Base-by-base conservation (phyloP, 495 filamentous ascomycete species). In the Xylaria palmicola region DNA sequence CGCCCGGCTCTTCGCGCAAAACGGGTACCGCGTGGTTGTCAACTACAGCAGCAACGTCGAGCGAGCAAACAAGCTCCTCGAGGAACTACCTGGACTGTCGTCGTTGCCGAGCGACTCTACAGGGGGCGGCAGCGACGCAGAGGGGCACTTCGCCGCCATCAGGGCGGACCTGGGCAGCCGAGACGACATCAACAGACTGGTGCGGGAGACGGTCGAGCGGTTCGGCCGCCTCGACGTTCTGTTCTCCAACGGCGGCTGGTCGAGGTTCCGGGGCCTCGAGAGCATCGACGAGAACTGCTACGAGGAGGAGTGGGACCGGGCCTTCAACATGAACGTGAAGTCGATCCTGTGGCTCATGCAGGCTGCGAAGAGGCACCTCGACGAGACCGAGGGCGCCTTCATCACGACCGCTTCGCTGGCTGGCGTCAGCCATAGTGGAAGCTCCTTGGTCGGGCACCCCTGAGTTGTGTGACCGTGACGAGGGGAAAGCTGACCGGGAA, bases 251-350 rank as follows among this genome's bases (percentile, higher is more conserved):
- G 79, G 76, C 8, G 83, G 83, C 41, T 86, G 83, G 82, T 85
- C 83, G 8, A 73, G 70, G 6, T 68, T 81, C 8, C 76, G 80
- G 32, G 77, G 80, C 60, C 76, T 85, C 60, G 61, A 40, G 17
- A 74, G 81, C 65, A 72, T 85, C 34, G 79, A 84, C 32, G 80
- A 85, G n/a, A 83, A 80, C 65, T 65, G 81, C 32, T 65, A 72
- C 22, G 83, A 86, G 61, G 77, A 78, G 6, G 83, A 85, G 63
- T 86, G 83, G 83, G 82, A 86, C 56, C 62, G 57, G 17, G 80
- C 80, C 60, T 85, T 82, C 65, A 75, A 77, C 43, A 78, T 85
- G 72, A 86, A 86, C 59, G 83, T 86, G 27, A 86, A 86, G 66
- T 76, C 73, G 12, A 82, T 85, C 53, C 67, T 86, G 29, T 85